Conservation (phyloP, 2,329 filamentous ascomycete species). For the Cladosporium sp. region DNA sequence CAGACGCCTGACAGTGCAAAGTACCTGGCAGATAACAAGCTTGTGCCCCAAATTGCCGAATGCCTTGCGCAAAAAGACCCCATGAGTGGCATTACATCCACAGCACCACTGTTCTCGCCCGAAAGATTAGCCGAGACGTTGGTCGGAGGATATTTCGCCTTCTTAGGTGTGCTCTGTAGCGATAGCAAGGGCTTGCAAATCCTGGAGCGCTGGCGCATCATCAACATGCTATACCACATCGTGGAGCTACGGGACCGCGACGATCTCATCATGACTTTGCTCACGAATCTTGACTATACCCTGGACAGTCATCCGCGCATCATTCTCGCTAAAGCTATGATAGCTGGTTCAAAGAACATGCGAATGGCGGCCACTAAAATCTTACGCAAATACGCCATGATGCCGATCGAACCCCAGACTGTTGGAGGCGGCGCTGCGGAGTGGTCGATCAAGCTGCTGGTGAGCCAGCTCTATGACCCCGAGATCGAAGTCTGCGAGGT, state of each 20-base stretch:
- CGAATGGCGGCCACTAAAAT: slow-evolving; percentile 85
- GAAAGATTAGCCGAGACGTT: slow-evolving; percentile 82
- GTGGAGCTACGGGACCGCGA: slow-evolving; percentile 85
- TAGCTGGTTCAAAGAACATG: slow-evolving; percentile 83
- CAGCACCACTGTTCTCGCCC: slow-evolving; percentile 81
- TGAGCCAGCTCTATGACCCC: slow-evolving; percentile 96
- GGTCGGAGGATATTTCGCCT: slow-evolving; percentile 87
- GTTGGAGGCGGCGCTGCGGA: slow-evolving; percentile 64
- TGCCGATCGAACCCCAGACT: slow-evolving; percentile 42
- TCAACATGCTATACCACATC: slow-evolving; percentile 99
- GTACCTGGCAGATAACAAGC: slow-evolving; percentile 86
- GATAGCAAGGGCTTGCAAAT: slow-evolving; percentile 80
- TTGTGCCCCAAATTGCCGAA: slow-evolving; percentile 89
- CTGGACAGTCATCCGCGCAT: slow-evolving; percentile 82
- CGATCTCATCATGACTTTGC: slow-evolving; percentile 81
- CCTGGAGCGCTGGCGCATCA: slow-evolving; percentile 93
- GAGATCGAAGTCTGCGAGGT: slow-evolving; percentile 95
- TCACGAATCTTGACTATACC: slow-evolving; percentile 89
- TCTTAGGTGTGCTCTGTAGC: slow-evolving; percentile 81
- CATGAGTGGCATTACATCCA: slow-evolving; percentile 68
- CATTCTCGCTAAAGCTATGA: slow-evolving; percentile 88
- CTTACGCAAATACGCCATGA: slow-evolving; percentile 78
- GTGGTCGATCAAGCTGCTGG: slow-evolving; percentile 94
- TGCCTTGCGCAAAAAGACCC: slow-evolving; percentile 93
- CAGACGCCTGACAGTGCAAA: slow-evolving; percentile 79